Percentiles rank a stretch among this genome's conserved stretches.
These are phyloP conservation scores for Euphorbia neoarborescens DNA, from an alignment of 441 rosid species.

Conservation along the genomic window DNA sequence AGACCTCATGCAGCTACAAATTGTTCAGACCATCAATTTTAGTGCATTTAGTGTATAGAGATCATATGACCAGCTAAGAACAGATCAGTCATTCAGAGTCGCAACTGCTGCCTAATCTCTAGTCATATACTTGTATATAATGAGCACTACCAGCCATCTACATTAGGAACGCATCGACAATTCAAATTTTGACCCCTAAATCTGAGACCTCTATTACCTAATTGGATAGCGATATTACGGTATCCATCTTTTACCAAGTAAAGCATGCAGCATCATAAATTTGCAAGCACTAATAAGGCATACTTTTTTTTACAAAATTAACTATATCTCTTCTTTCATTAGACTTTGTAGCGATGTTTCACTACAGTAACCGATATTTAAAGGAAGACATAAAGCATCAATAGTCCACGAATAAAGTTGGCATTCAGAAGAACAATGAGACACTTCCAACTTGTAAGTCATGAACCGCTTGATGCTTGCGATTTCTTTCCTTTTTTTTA, in stretches of 20 bases:
- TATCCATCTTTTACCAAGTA: neutral
- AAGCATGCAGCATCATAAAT: neutral
- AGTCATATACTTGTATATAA: neutral
- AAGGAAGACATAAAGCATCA: neutral
- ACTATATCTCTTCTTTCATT: neutral
- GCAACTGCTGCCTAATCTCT: neutral
- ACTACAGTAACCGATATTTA: neutral
- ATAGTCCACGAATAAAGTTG: neutral
- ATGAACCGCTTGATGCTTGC: neutral
- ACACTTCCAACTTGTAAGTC: neutral
- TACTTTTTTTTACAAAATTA: neutral
- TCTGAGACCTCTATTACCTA: neutral
- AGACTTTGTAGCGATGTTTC: neutral
- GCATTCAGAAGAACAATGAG: neutral
- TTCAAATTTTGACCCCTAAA: conserved; percentile 1
- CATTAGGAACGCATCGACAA: neutral
- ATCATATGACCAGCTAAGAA: neutral
- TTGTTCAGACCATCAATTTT: neutral
- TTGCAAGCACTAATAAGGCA: neutral
- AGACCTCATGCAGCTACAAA: neutral
- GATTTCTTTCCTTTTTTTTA: neutral
- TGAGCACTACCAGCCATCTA: neutral
- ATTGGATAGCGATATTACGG: neutral
- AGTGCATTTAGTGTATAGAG: neutral
- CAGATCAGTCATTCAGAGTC: neutral